Evolutionary conservation across 202 grass and related monocot genomes (phyloP).

Genomic region (Cymbopogon flexuosus): DNA sequence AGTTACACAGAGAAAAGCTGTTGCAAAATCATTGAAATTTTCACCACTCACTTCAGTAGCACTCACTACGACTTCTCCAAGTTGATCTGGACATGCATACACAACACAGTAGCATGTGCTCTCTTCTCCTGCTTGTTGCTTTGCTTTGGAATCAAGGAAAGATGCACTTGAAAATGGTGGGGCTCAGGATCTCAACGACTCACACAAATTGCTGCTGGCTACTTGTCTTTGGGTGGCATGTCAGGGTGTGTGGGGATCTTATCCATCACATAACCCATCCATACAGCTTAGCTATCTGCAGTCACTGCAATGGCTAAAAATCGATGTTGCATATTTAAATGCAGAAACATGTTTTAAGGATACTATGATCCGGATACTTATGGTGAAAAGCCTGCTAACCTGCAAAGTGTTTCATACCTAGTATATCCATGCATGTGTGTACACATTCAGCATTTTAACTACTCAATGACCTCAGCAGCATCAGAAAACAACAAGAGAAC

Average conservation of each 20-base stretch:
- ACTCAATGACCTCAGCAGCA: conserved; percentile 1
- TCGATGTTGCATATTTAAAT: no score
- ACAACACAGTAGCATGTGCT: conserved; percentile 17
- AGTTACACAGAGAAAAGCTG: conserved; percentile 25
- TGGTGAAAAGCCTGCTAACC: not conserved
- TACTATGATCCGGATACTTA: conserved; percentile 20
- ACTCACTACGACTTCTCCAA: conserved; percentile 18
- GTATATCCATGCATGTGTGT: no score
- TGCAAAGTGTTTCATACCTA: not conserved
- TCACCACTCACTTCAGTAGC: conserved; percentile 30
- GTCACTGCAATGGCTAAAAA: no score
- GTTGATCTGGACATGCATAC: conserved; percentile 17
- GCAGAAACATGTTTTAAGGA: not conserved
- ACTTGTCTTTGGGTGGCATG: conserved; percentile 24
- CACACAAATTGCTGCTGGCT: conserved; percentile 34
- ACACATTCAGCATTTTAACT: conserved; percentile 13
- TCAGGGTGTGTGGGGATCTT: conserved; percentile 37
- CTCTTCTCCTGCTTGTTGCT: conserved; percentile 12
- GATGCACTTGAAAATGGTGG: conserved; percentile 49
- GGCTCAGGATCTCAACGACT: conserved; percentile 41
- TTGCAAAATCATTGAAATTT: conserved; percentile 40
- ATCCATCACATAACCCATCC: conserved; percentile 23
- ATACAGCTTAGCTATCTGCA: not conserved
- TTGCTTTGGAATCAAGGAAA: conserved; percentile 50
- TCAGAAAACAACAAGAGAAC: conserved; percentile 4